Percentiles rank a stretch among this genome's conserved stretches.
Conservation (phyloP, 306 rosid species). For the Datisca glomerata region DNA sequence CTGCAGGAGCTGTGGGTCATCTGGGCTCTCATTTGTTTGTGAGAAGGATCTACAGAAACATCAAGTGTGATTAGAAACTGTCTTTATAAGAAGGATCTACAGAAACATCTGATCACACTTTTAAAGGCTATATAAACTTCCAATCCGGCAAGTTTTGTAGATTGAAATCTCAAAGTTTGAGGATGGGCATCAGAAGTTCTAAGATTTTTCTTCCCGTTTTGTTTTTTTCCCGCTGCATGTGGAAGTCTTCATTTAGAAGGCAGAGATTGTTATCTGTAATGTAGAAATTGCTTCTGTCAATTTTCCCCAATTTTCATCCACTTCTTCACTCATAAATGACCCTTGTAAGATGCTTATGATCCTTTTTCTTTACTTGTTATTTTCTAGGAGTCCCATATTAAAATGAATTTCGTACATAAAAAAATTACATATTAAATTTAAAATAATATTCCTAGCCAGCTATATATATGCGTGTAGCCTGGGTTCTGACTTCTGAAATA, state of each 20-base stretch:
- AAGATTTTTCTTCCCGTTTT: constrained; percentile 15
- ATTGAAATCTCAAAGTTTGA: constrained; percentile 40
- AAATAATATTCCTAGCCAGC: too few species aligned
- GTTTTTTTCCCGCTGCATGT: constrained; percentile 45
- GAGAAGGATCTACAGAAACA: constrained; percentile 98
- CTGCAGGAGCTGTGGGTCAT: constrained; percentile 91
- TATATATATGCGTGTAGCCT: too few species aligned
- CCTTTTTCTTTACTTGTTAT: too few species aligned
- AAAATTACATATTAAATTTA: too few species aligned
- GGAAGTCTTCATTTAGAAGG: constrained; percentile 58
- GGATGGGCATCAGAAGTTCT: constrained; percentile 43
- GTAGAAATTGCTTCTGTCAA: background rate
- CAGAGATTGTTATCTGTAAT: constrained; percentile 34
- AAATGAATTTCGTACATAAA: too few species aligned
- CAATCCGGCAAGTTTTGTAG: constrained; percentile 23
- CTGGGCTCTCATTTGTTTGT: constrained; percentile 94
- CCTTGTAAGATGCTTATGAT: too few species aligned
- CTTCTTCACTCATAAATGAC: too few species aligned
- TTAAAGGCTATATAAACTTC: constrained; percentile 16
- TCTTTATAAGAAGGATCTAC: constrained; percentile 9
- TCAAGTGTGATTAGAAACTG: constrained; percentile 79
- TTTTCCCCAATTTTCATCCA: background rate
- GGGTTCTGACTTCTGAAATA: too few species aligned
- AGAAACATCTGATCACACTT: constrained; percentile 19
- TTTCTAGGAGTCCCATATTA: too few species aligned